These are phyloP conservation scores for Cordyceps cateniannulata DNA, from an alignment of 2,329 filamentous ascomycete genomes.

Conservation along the genomic window DNA sequence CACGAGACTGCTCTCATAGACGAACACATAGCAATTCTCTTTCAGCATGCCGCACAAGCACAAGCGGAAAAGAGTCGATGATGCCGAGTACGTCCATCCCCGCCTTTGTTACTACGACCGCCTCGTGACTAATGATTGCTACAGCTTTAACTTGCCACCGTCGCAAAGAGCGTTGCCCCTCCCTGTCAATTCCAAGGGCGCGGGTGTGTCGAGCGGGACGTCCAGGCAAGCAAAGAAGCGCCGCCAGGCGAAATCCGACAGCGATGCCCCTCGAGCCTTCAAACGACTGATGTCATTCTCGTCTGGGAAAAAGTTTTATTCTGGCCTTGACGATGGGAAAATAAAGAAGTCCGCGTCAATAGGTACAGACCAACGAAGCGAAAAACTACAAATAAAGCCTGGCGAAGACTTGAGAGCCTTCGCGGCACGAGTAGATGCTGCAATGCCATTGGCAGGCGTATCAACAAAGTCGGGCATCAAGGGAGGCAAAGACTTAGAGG, in stretches of 20 bases:
- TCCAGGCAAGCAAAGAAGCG: slow-evolving; percentile 31
- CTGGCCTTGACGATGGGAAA: slow-evolving; percentile 66
- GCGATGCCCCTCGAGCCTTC: slow-evolving; percentile 88
- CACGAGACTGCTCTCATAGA: not conserved
- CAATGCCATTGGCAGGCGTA: slow-evolving; percentile 69
- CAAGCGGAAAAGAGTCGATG: slow-evolving; percentile 55
- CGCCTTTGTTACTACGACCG: not conserved
- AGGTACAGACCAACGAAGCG: slow-evolving; percentile 20
- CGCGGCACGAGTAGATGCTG: slow-evolving; percentile 72
- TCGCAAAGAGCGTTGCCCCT: slow-evolving; percentile 44
- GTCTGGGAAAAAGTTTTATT: slow-evolving; percentile 50
- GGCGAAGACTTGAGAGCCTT: slow-evolving; percentile 82
- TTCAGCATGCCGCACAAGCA: slow-evolving; percentile 77
- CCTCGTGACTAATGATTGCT: not conserved
- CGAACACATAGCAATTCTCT: not conserved
- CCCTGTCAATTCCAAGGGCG: slow-evolving; percentile 33
- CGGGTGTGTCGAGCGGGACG: slow-evolving; percentile 37
- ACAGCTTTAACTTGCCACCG: slow-evolving; percentile 45
- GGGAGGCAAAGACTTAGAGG: slow-evolving; percentile 55
- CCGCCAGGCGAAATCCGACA: slow-evolving; percentile 43
- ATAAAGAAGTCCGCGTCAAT: slow-evolving; percentile 18
- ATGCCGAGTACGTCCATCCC: slow-evolving; percentile 42
- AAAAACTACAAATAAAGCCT: slow-evolving; percentile 65
- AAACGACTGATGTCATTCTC: slow-evolving; percentile 74
- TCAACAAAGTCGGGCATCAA: slow-evolving; percentile 52